phyloP scores from a whole-genome alignment of 2,329 filamentous ascomycete species.

The Clonostachys byssicola region DNA sequence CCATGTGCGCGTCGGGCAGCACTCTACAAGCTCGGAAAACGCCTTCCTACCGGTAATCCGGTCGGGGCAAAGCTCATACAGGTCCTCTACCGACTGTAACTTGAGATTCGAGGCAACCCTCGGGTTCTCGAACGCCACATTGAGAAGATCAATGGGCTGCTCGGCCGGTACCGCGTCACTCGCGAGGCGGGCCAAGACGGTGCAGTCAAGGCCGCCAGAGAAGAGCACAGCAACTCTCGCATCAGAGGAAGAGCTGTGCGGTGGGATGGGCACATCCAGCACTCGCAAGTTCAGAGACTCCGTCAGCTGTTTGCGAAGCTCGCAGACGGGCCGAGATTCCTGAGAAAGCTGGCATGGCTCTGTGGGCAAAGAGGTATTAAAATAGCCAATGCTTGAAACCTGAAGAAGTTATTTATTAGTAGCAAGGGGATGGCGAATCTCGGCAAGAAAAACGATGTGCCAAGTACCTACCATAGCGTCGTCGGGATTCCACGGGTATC shows the following conservation, averaged over 20 bases:
- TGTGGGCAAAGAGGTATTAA: conserved; percentile 42
- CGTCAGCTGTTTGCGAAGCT: conserved; percentile 49
- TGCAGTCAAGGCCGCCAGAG: conserved; percentile 92
- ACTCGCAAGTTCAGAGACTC: conserved; percentile 63
- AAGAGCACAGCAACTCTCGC: conserved; percentile 76
- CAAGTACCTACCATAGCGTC: too few relatives aligned
- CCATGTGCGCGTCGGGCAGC: conserved; percentile 72
- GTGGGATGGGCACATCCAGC: conserved; percentile 58
- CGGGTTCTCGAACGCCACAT: conserved; percentile 96
- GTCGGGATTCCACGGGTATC: too few relatives aligned
- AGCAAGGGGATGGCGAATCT: too few relatives aligned
- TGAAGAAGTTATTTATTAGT: conserved; percentile 34
- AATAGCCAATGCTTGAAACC: conserved; percentile 49
- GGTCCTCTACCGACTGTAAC: conserved; percentile 17
- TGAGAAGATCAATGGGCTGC: conserved; percentile 81
- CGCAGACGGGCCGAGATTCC: conserved; percentile 42
- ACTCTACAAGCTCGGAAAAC: conserved; percentile 64
- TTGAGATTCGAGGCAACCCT: conserved; percentile 57
- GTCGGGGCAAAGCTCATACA: conserved; percentile 86
- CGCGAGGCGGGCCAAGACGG: conserved; percentile 73
- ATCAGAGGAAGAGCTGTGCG: conserved; percentile 24
- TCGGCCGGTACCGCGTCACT: conserved; percentile 69
- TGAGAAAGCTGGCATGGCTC: conserved; percentile 9
- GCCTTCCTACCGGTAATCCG: conserved; percentile 80
- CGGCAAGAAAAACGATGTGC: too few relatives aligned